Percentiles rank a stretch among this genome's conserved stretches.
phyloP scores from a whole-genome alignment of 1,284 basidiomycete genomes.

The Cystobasidium slooffiae region DNA sequence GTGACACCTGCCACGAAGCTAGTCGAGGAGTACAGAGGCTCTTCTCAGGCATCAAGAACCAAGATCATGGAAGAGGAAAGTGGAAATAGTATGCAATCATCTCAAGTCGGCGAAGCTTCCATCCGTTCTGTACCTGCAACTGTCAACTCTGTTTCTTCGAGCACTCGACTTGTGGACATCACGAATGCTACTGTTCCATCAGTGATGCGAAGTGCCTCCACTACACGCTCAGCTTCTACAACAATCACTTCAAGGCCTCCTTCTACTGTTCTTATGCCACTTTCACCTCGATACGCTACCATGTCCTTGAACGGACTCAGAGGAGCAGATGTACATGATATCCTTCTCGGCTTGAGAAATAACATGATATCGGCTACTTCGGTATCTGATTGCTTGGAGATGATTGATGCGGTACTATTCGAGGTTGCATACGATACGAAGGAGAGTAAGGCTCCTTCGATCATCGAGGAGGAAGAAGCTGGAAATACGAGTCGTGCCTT shows the following conservation, averaged over 20 bases:
- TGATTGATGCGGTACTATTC: constrained; percentile 34
- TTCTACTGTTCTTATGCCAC: constrained; percentile 21
- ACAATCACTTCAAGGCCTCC: constrained; percentile 8
- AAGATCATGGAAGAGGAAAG: background rate
- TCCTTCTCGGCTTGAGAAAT: constrained; percentile 29
- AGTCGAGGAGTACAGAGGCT: constrained; percentile 4
- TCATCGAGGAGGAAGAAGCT: constrained; percentile 18
- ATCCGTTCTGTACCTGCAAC: constrained; percentile 1
- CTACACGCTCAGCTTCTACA: constrained; percentile 2
- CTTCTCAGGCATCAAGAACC: background rate
- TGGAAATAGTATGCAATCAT: too few relatives aligned
- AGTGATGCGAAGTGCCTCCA: background rate
- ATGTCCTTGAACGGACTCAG: background rate
- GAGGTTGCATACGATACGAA: constrained; percentile 36
- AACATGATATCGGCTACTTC: constrained; percentile 14
- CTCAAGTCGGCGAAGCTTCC: background rate
- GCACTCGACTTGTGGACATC: background rate
- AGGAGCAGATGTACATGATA: constrained; percentile 20
- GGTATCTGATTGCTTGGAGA: constrained; percentile 23
- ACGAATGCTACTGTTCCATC: background rate
- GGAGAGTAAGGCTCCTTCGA: background rate
- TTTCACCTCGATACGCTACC: constrained; percentile 8
- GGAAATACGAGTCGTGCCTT: background rate
- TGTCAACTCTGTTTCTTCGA: background rate
- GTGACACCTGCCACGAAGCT: constrained; percentile 10